A percentile compares a stretch with the other conserved stretches of the same genome.
phyloP scores from a whole-genome alignment of 1,284 basidiomycete species.

The Xerocomus nothofagi region DNA sequence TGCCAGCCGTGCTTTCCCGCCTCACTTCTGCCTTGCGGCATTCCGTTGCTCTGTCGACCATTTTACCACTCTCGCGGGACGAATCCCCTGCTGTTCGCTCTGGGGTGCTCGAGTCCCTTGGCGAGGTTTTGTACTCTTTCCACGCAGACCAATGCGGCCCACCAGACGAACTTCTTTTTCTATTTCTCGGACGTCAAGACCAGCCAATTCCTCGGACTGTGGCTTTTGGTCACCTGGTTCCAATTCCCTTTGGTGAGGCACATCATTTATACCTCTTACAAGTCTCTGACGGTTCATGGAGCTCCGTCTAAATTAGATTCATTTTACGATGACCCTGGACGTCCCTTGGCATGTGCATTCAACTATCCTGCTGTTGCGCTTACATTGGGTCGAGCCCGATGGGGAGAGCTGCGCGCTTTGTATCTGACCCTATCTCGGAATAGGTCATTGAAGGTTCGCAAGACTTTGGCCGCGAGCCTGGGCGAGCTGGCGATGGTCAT shows the following conservation, averaged over 20 bases:
- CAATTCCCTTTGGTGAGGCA: slow-evolving; percentile 23
- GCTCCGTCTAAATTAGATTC: slow-evolving; percentile 37
- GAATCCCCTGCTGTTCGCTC: slow-evolving; percentile 71
- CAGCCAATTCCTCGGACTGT: slow-evolving; percentile 30
- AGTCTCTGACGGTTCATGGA: slow-evolving; percentile 19
- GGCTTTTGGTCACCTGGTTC: slow-evolving; percentile 5
- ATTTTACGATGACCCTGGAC: slow-evolving; percentile 60
- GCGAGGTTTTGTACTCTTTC: slow-evolving; percentile 91
- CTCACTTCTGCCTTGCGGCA: slow-evolving; percentile 57
- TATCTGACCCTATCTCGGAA: slow-evolving; percentile 68
- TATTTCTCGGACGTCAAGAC: slow-evolving; percentile 68
- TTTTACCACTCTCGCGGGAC: slow-evolving; percentile 68
- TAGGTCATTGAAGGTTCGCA: slow-evolving; percentile 63
- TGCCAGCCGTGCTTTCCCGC: slow-evolving; percentile 78
- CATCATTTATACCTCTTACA: not conserved
- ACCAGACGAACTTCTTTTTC: slow-evolving; percentile 75
- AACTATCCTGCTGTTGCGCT: slow-evolving; percentile 92
- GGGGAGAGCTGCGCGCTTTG: slow-evolving; percentile 72
- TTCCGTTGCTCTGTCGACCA: slow-evolving; percentile 61
- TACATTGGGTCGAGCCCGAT: slow-evolving; percentile 76
- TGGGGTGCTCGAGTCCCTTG: slow-evolving; percentile 86
- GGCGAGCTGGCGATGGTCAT: slow-evolving; percentile 91
- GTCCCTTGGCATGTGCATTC: slow-evolving; percentile 88
- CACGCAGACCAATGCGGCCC: slow-evolving; percentile 66
- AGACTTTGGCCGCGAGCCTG: slow-evolving; percentile 82